Percentiles rank a stretch among this genome's conserved stretches.
Evolutionary conservation across 1,284 basidiomycete genomes (phyloP).

Genomic region (Stereum hirsutum): DNA sequence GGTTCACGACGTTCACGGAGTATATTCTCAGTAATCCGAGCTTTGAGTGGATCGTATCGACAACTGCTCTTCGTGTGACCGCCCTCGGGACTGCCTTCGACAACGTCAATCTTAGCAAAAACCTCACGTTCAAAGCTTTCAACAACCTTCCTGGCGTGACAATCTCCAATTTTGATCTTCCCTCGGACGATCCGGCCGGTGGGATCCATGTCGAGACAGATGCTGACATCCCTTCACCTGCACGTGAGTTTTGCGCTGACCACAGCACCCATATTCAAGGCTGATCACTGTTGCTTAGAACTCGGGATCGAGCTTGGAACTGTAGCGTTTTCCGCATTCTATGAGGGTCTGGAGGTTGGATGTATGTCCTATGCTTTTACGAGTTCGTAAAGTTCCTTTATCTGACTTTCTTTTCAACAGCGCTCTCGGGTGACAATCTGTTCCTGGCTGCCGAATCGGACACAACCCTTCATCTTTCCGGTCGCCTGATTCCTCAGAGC

Average conservation of each 20-base stretch:
- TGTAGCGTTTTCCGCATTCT: conserved; percentile 42
- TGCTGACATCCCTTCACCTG: conserved; percentile 56
- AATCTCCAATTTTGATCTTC: conserved; percentile 62
- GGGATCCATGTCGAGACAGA: conserved; percentile 67
- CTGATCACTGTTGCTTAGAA: conserved; percentile 24
- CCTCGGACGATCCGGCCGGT: conserved; percentile 54
- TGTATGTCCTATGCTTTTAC: no score
- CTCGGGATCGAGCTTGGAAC: conserved; percentile 68
- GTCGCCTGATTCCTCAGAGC: conserved; percentile 54
- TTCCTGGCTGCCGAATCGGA: conserved; percentile 42
- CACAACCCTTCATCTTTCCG: conserved; percentile 46
- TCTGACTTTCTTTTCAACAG: conserved; percentile 18
- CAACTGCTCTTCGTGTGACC: conserved; percentile 48
- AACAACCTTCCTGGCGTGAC: conserved; percentile 59
- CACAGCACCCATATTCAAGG: conserved; percentile 7
- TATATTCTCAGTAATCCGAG: conserved; percentile 56
- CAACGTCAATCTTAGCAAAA: conserved; percentile 55
- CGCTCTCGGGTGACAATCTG: conserved; percentile 40
- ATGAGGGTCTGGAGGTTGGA: conserved; percentile 41
- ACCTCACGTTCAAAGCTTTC: conserved; percentile 63
- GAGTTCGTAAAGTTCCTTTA: no score
- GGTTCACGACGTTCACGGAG: conserved; percentile 62
- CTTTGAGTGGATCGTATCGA: conserved; percentile 69
- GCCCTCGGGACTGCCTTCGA: conserved; percentile 68
- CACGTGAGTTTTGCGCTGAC: conserved; percentile 27